Conservation (phyloP, 2,329 filamentous ascomycete species). For the Gaeumannomyces sp. region DNA sequence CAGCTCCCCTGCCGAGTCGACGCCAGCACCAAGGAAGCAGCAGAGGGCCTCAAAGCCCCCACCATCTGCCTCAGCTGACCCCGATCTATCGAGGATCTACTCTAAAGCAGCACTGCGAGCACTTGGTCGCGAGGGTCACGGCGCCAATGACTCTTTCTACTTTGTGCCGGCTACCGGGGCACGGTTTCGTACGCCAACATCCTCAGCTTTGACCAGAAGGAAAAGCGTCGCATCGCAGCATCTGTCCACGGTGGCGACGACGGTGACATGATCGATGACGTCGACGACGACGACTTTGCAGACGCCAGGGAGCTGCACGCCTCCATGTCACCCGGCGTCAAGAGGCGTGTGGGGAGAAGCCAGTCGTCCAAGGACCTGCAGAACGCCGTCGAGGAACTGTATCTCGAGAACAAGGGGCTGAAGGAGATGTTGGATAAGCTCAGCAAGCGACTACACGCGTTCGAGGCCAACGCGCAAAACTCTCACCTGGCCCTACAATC, state of each 20-base stretch:
- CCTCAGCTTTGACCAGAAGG: slow-evolving; percentile 62
- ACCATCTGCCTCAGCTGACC: slow-evolving; percentile 39
- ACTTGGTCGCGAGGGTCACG: slow-evolving; percentile 61
- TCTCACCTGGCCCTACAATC: slow-evolving; percentile 82
- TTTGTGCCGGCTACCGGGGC: slow-evolving; percentile 89
- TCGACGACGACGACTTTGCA: slow-evolving; percentile 77
- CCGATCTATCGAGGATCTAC: slow-evolving; percentile 77
- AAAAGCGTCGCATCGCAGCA: slow-evolving; percentile 53
- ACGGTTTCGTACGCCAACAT: slow-evolving; percentile 93
- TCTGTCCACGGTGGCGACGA: slow-evolving; percentile 37
- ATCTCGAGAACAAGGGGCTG: slow-evolving; percentile 79
- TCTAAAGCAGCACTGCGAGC: slow-evolving; percentile 79
- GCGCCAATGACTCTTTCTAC: slow-evolving; percentile 76
- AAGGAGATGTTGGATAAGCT: slow-evolving; percentile 82
- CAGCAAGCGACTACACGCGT: slow-evolving; percentile 81
- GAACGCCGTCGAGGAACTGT: slow-evolving; percentile 81
- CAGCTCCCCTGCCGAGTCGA: slow-evolving; percentile 29
- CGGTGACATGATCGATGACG: slow-evolving; percentile 42
- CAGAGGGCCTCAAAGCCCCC: slow-evolving; percentile 22
- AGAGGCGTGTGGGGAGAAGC: slow-evolving; percentile 33
- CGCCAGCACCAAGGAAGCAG: slow-evolving; percentile 29
- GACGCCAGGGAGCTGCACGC: slow-evolving; percentile 68
- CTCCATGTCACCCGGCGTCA: slow-evolving; percentile 34
- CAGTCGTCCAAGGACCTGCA: slow-evolving; percentile 38
- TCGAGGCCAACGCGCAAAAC: slow-evolving; percentile 86